Percentiles rank a stretch among this genome's conserved stretches.
Conservation (phyloP, 108 stramenopile species). For the Phaeodactylum tricornutum region DNA sequence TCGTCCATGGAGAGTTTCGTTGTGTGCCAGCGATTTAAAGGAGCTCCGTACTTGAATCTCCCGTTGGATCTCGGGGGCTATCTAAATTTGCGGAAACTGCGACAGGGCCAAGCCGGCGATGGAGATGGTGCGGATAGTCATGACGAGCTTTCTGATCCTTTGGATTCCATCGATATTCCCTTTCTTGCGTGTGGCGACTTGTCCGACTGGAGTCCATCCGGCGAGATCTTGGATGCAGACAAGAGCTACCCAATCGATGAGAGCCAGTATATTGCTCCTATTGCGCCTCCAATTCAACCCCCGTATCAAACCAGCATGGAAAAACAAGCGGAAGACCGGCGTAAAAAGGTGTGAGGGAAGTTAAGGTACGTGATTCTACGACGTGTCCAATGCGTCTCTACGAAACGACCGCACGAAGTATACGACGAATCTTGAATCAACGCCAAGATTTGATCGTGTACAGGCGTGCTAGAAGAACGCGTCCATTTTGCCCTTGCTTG, state of each 20-base stretch:
- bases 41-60: slow-evolving; percentile 30
- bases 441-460: too few relatives aligned
- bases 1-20: slow-evolving; percentile 88
- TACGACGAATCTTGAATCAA: too few relatives aligned
- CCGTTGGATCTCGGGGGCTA: slow-evolving; percentile 43
- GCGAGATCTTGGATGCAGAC: slow-evolving; percentile 65
- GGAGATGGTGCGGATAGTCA: background rate
- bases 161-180: slow-evolving; percentile 32
- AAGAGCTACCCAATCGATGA: slow-evolving; percentile 68
- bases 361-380: background rate
- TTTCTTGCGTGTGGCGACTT: slow-evolving; percentile 72
- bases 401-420: too few relatives aligned
- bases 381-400: too few relatives aligned
- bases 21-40: slow-evolving; percentile 73
- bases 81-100: background rate
- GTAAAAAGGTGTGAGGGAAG: background rate
- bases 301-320: slow-evolving; percentile 51
- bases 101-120: background rate
- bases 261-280: slow-evolving; percentile 25
- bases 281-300: slow-evolving; percentile 67
- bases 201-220: slow-evolving; percentile 22
- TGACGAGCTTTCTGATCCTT: background rate
- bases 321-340: slow-evolving; percentile 25
- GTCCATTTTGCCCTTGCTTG: too few relatives aligned
- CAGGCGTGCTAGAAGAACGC: too few relatives aligned